Percentiles rank a stretch among this genome's conserved stretches.
These are phyloP conservation scores for Dictyostelium citrinum DNA, from an alignment of 78 protist genomes.

Conservation along the genomic window DNA sequence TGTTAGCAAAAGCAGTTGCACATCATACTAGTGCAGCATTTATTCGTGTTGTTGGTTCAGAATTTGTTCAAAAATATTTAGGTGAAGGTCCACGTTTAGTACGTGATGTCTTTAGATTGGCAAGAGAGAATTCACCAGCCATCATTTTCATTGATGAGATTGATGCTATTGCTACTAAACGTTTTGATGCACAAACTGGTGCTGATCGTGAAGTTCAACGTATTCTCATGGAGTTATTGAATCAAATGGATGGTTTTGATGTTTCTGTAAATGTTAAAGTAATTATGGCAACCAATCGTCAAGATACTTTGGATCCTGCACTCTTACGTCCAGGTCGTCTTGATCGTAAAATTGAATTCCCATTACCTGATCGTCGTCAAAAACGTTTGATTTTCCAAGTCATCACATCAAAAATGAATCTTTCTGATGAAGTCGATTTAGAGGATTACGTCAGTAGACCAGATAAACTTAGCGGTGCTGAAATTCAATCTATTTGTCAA, in stretches of 20 bases:
- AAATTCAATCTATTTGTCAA: conserved; percentile 98
- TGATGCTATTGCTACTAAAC: conserved; percentile 96
- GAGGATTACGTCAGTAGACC: conserved; percentile 98
- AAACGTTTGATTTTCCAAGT: conserved; percentile 98
- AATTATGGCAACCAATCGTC: conserved; percentile 99
- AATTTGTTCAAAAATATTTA: conserved; percentile 99
- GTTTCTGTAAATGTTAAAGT: conserved; percentile 98
- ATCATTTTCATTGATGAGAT: conserved; percentile 99
- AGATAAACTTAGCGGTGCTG: conserved; percentile 98
- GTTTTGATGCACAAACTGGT: conserved; percentile 98
- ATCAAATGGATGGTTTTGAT: conserved; percentile 99
- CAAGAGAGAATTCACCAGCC: conserved; percentile 99
- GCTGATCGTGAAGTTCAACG: conserved; percentile 99
- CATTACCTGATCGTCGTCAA: conserved; percentile 99
- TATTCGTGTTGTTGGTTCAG: conserved; percentile 98
- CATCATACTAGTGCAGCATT: conserved; percentile 99
- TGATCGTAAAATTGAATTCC: conserved; percentile 97
- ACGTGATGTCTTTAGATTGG: conserved; percentile 99
- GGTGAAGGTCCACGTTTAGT: conserved; percentile 99
- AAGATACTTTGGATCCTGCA: conserved; percentile 99
- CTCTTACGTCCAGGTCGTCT: conserved; percentile 99
- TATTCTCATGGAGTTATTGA: conserved; percentile 98
- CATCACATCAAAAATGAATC: conserved; percentile 97
- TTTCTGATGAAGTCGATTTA: conserved; percentile 99
- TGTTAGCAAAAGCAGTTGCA: conserved; percentile 99